Evolutionary conservation across 2,329 filamentous ascomycete species (phyloP).

Genomic region (Cladosporium colombiae): DNA sequence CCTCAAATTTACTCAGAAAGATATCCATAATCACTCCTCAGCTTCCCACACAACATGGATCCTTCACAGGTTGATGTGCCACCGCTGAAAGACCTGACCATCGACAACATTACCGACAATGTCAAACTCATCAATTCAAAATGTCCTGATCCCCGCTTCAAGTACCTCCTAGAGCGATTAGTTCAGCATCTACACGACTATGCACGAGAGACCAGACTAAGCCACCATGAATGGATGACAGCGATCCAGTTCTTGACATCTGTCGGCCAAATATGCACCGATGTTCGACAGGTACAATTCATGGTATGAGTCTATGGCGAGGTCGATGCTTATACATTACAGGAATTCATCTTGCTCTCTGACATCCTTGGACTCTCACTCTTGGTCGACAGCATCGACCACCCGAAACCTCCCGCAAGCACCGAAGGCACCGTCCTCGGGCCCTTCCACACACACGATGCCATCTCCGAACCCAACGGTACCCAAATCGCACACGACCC

Average conservation of each 20-base stretch:
- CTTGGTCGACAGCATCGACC: constrained; percentile 79
- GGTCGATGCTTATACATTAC: not conserved
- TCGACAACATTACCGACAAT: constrained; percentile 79
- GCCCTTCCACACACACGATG: constrained; percentile 82
- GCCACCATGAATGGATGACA: constrained; percentile 76
- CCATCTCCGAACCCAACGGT: constrained; percentile 59
- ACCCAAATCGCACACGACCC: constrained; percentile 67
- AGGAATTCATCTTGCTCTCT: constrained; percentile 73
- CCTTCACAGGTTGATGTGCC: constrained; percentile 50
- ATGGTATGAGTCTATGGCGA: not conserved
- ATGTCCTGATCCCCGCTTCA: constrained; percentile 64
- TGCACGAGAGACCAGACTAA: constrained; percentile 74
- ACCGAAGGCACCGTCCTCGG: constrained; percentile 82
- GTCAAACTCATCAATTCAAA: constrained; percentile 73
- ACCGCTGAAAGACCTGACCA: constrained; percentile 68
- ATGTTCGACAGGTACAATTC: constrained; percentile 67
- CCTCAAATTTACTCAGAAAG: not conserved
- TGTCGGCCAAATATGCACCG: constrained; percentile 71
- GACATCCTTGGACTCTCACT: constrained; percentile 78
- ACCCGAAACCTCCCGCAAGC: constrained; percentile 69
- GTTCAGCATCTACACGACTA: constrained; percentile 81
- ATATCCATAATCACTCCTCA: not conserved
- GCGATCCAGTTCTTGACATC: constrained; percentile 70
- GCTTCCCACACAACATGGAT: constrained; percentile 41
- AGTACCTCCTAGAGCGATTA: constrained; percentile 71